phyloP scores from a whole-genome alignment of 2,329 filamentous ascomycete species.

The Phialophora tarda region DNA sequence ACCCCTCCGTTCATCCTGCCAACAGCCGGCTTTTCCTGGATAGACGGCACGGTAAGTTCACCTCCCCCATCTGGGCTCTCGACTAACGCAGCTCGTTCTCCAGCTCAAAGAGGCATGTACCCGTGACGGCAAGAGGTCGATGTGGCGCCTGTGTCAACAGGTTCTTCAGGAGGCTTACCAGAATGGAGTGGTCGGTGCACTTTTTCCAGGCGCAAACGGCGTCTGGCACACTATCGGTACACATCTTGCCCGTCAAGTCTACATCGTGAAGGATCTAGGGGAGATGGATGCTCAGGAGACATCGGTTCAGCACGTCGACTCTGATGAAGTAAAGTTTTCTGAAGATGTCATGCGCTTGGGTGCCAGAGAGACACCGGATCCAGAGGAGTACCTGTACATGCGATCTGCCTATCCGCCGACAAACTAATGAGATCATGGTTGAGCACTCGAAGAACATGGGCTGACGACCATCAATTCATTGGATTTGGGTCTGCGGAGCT shows the following conservation, averaged over 20 bases:
- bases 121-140: background rate
- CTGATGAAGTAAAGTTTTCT: background rate
- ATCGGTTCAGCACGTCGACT: slow-evolving; percentile 4
- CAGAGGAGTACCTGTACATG: slow-evolving; percentile 20
- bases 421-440: background rate
- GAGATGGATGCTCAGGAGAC: background rate
- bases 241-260: slow-evolving; percentile 1
- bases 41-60: slow-evolving; percentile 3
- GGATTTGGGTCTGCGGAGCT: background rate
- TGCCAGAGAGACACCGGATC: background rate
- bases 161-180: slow-evolving; percentile 15
- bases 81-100: background rate
- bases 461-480: background rate
- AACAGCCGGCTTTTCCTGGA: slow-evolving; percentile 9
- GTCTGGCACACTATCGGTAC: slow-evolving; percentile 19
- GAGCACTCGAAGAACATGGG: background rate
- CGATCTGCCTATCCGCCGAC: background rate
- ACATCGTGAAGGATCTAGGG: slow-evolving; percentile 21
- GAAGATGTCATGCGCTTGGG: slow-evolving; percentile 12
- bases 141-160: slow-evolving; percentile 18
- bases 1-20: slow-evolving; percentile 21
- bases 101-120: background rate
- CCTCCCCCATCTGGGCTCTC: background rate
- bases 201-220: slow-evolving; percentile 5
- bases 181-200: slow-evolving; percentile 3